phyloP scores from a whole-genome alignment of 192 early-diverging fungal genomes.

The Backusella westeae region DNA sequence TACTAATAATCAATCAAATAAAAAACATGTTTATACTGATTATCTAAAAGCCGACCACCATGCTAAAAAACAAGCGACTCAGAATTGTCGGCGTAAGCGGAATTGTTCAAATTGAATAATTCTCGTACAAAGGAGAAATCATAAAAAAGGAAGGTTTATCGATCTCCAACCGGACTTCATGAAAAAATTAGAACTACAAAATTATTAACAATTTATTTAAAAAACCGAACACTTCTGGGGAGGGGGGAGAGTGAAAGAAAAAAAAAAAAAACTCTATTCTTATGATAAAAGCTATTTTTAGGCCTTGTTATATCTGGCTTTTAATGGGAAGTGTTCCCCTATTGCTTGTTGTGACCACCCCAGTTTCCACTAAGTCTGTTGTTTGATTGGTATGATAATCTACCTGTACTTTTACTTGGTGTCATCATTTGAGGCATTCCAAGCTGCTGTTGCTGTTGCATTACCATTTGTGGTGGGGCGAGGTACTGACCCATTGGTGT shows the following conservation, averaged over 20 bases:
- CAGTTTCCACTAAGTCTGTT: constrained; percentile 1
- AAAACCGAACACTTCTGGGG: constrained; percentile 23
- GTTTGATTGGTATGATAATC: neutral
- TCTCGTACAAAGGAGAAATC: neutral
- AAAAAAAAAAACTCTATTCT: neutral
- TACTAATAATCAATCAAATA: no score
- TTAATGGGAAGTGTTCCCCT: neutral
- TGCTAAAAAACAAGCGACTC: no score
- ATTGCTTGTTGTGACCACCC: neutral
- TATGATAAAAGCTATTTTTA: neutral
- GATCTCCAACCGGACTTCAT: neutral
- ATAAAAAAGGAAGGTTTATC: neutral
- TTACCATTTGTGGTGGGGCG: neutral
- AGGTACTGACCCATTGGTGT: neutral
- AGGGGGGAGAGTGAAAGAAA: neutral
- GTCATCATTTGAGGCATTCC: neutral
- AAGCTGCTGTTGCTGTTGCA: neutral
- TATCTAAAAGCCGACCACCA: no score
- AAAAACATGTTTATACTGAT: no score
- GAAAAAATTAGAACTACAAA: neutral
- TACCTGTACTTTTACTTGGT: neutral
- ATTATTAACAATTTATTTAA: constrained; percentile 5
- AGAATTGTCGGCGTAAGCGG: no score
- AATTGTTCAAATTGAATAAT: neutral
- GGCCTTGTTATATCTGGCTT: neutral